These are phyloP conservation scores for Eimeria maxima DNA, from an alignment of 169 alveolate genomes.

Conservation along the genomic window DNA sequence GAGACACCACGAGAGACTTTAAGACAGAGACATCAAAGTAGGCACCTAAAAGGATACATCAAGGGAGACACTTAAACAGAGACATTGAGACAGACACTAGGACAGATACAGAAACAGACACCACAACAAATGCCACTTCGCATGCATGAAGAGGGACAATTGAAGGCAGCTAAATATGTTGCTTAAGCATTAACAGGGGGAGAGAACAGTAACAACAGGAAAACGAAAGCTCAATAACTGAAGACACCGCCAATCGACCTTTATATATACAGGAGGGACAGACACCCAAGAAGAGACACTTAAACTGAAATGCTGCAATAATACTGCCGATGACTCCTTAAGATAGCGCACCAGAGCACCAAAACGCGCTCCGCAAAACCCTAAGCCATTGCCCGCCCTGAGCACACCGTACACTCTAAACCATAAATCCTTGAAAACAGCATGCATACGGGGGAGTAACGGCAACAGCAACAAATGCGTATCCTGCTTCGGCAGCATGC, in stretches of 20 bases:
- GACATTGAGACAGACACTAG: not conserved
- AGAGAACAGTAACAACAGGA: not conserved
- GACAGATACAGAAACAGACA: not conserved
- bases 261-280: not conserved
- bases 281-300: not conserved
- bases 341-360: not conserved
- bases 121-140: no score
- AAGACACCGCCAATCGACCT: not conserved
- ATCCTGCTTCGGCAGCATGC: not conserved
- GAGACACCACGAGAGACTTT: no score
- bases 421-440: not conserved
- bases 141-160: no score
- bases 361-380: not conserved
- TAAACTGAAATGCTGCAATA: not conserved
- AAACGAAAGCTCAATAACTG: not conserved
- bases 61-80: not conserved
- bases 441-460: not conserved
- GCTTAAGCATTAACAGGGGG: not conserved
- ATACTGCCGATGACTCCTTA: not conserved
- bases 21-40: not conserved
- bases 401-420: not conserved
- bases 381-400: not conserved
- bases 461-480: not conserved
- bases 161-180: no score
- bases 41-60: not conserved